phyloP scores from a whole-genome alignment of 2,329 filamentous ascomycete genomes.

The Penicillium crustosum region DNA sequence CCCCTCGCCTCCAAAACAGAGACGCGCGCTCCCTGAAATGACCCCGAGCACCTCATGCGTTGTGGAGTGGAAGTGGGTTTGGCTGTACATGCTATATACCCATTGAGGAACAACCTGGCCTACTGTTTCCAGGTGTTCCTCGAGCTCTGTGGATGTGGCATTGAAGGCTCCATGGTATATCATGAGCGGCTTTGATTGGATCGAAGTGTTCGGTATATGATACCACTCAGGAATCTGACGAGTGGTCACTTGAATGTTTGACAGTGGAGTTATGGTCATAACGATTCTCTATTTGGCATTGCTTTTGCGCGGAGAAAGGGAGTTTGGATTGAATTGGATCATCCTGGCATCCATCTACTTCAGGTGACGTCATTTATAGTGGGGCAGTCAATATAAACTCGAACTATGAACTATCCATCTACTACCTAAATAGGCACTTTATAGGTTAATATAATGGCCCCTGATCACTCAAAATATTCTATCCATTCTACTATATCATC shows the following conservation, averaged over 20 bases:
- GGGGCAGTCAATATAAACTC: not conserved
- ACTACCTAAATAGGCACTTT: too few relatives aligned
- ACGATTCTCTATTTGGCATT: not conserved
- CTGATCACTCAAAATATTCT: too few relatives aligned
- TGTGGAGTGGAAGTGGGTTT: slow-evolving; percentile 67
- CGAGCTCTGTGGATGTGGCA: slow-evolving; percentile 52
- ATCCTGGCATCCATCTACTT: not conserved
- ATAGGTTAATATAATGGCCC: too few relatives aligned
- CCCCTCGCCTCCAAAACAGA: slow-evolving; percentile 66
- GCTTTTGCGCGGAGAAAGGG: not conserved
- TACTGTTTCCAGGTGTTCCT: slow-evolving; percentile 54
- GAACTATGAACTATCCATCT: not conserved
- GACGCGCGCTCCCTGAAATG: slow-evolving; percentile 55
- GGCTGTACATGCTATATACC: slow-evolving; percentile 68
- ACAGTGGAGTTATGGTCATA: slow-evolving; percentile 47
- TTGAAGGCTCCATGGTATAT: slow-evolving; percentile 65
- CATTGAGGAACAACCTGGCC: slow-evolving; percentile 63
- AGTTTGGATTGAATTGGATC: not conserved
- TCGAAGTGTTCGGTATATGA: slow-evolving; percentile 63
- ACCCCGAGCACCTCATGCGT: slow-evolving; percentile 67
- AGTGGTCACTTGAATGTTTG: slow-evolving; percentile 56
- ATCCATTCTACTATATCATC: too few relatives aligned
- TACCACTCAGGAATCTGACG: slow-evolving; percentile 60
- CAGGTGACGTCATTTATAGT: not conserved
- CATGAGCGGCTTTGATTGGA: slow-evolving; percentile 62